Conservation (phyloP, 306 rosid species). For the Fagus sylvatica region DNA sequence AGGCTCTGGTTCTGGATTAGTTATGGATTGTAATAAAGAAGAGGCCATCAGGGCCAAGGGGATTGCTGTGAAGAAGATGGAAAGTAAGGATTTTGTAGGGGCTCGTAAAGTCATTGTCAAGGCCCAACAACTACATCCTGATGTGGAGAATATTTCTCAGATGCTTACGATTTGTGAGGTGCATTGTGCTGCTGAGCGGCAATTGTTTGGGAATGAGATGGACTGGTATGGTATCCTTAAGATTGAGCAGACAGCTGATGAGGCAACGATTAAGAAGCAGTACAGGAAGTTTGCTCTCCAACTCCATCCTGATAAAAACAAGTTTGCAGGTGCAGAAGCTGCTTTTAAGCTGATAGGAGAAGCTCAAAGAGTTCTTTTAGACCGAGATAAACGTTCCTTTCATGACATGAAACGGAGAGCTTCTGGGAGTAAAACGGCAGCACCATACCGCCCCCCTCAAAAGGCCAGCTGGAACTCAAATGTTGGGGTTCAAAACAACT, state of each 20-base stretch:
- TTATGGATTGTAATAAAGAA: constrained; percentile 89
- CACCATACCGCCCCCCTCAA: constrained; percentile 41
- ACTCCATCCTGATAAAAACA: constrained; percentile 98
- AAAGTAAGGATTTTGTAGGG: constrained; percentile 69
- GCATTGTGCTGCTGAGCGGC: constrained; percentile 73
- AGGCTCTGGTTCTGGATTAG: constrained; percentile 32
- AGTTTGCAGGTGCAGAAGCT: constrained; percentile 89
- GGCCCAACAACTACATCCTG: constrained; percentile 78
- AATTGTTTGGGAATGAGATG: constrained; percentile 47
- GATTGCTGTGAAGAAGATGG: constrained; percentile 81
- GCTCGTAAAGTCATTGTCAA: constrained; percentile 67
- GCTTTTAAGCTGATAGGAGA: constrained; percentile 93
- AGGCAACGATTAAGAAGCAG: constrained; percentile 74
- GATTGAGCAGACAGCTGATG: constrained; percentile 68
- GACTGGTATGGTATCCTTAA: constrained; percentile 90
- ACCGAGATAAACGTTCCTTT: constrained; percentile 55
- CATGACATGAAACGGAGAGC: constrained; percentile 56
- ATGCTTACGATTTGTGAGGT: constrained; percentile 86
- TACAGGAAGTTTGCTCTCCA: constrained; percentile 86
- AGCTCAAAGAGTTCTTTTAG: constrained; percentile 84
- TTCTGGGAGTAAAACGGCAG: constrained; percentile 34
- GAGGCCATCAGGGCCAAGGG: constrained; percentile 93
- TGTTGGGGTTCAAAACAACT: constrained; percentile 45
- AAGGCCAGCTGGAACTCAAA: constrained; percentile 37
- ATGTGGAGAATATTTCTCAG: constrained; percentile 75